Percentiles rank a stretch among this genome's conserved stretches.
phyloP scores from a whole-genome alignment of 192 early-diverging fungal genomes.

The Coemansia sp. region DNA sequence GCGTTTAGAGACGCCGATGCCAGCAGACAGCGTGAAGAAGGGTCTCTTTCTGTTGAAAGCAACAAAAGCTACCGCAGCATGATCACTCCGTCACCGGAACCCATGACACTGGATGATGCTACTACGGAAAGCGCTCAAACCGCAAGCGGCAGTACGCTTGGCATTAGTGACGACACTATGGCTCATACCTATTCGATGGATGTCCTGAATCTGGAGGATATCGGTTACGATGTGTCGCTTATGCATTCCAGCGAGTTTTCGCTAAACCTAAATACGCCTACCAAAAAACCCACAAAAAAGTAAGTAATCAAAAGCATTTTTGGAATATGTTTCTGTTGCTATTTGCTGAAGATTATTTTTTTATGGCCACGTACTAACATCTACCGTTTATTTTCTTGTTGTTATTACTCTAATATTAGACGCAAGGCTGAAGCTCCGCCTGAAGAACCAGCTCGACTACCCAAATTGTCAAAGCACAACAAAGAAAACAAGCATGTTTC shows the following conservation, averaged over 20 bases:
- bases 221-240: background rate
- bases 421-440: background rate
- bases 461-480: background rate
- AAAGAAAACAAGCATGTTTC: background rate
- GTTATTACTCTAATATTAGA: background rate
- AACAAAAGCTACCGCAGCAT: constrained; percentile 9
- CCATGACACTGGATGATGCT: background rate
- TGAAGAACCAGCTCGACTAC: background rate
- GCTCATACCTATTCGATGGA: background rate
- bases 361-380: background rate
- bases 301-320: background rate
- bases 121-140: no score
- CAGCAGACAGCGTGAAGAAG: background rate
- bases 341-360: no score
- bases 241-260: background rate
- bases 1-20: no score
- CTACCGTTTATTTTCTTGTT: background rate
- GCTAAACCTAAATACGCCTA: constrained; percentile 2
- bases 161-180: background rate
- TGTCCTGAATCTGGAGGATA: background rate
- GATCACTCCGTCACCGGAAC: constrained; percentile 3
- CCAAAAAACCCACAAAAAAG: constrained; percentile 1
- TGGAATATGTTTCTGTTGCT: no score
- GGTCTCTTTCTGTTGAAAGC: background rate
- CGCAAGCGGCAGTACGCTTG: no score